Evolutionary conservation across 306 rosid species (phyloP), one percentile per base, ranked within the genome.

Genomic region (Gillenia trifoliata): DNA sequence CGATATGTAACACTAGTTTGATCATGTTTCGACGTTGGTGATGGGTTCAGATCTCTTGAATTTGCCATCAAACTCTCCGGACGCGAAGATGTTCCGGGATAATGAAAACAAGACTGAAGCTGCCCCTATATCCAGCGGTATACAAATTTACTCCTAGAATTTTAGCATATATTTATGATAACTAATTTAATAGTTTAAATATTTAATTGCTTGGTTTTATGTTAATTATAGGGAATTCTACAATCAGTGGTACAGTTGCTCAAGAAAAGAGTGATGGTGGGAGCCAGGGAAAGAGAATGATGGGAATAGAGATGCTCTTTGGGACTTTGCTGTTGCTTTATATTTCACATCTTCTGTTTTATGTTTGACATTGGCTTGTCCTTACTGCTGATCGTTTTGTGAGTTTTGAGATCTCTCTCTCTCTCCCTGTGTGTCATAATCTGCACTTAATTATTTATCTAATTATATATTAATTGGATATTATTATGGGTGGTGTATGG

Each of bases 11-110:
- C 64, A 31, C 34, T 26, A 8, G 56, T 40, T 31, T 43, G 38
- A 41, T 23, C 30, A 23, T 47, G n/a, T 29, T 16, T 25, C 8
- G 16, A 16, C 20, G 57, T 61, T 72, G 64, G 54, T 29, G 34
- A 28, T 69, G 71, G 8, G 62, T 85, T 50, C 85, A 92, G 98
- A 88, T 75, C 74, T 92, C 65, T 72, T 92, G 80, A 92, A 90
- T 66, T 83, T 92, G 89, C 20, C 83, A 55, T 92, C 94, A 3
- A 88, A 83, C 69, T 92, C 96, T 7, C 8, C 68, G 0, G 85
- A 83, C 0, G 94, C 93, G 16, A 92, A 90, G 81, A 60, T 85
- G 65, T 92, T 92, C 78, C 64, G 71, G 75, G 93, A 74, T 3
- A 40, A 12, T 50, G 63, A 78, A 5, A 75, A 78, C 23, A 23